Evolutionary conservation across 2,329 filamentous ascomycete species (phyloP).

Genomic region (Colletotrichum paranaense): DNA sequence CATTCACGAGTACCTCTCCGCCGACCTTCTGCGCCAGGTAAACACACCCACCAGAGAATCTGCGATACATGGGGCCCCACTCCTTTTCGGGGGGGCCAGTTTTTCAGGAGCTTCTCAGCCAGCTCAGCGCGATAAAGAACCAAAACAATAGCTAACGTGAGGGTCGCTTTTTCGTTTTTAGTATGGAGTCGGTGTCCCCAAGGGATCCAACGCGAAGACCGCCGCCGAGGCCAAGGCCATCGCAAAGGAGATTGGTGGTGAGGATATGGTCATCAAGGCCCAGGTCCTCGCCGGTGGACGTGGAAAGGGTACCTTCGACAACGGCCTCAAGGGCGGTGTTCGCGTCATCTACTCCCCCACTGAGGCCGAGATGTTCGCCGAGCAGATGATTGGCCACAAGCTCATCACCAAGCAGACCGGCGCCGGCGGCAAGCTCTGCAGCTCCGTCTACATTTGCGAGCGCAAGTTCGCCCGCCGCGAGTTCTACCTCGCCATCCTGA

Average conservation of each 20-base stretch:
- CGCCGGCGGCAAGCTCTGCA: constrained; percentile 92
- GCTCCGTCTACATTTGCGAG: constrained; percentile 98
- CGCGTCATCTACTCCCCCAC: constrained; percentile 98
- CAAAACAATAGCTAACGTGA: constrained; percentile 21
- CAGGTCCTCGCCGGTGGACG: constrained; percentile 97
- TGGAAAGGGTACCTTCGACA: constrained; percentile 98
- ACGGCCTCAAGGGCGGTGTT: constrained; percentile 98
- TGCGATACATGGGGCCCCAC: constrained; percentile 27
- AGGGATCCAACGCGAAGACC: constrained; percentile 85
- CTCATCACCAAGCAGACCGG: constrained; percentile 99
- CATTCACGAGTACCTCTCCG: constrained; percentile 98
- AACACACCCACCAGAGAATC: constrained; percentile 33
- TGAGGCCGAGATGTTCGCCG: constrained; percentile 95
- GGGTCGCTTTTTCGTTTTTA: constrained; percentile 50
- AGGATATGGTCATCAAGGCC: constrained; percentile 99
- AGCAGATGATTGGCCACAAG: constrained; percentile 99
- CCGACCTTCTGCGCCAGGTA: constrained; percentile 85
- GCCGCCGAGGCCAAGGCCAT: constrained; percentile 91
- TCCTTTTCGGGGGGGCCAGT: constrained; percentile 27
- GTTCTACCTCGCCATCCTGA: constrained; percentile 98
- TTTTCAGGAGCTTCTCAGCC: constrained; percentile 16
- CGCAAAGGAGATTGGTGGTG: constrained; percentile 89
- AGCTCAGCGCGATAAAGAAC: background rate
- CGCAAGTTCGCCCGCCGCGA: constrained; percentile 99
- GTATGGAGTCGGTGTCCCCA: constrained; percentile 95